phyloP scores from a whole-genome alignment of 108 stramenopile species.

The Cafeteria roenbergensis region DNA sequence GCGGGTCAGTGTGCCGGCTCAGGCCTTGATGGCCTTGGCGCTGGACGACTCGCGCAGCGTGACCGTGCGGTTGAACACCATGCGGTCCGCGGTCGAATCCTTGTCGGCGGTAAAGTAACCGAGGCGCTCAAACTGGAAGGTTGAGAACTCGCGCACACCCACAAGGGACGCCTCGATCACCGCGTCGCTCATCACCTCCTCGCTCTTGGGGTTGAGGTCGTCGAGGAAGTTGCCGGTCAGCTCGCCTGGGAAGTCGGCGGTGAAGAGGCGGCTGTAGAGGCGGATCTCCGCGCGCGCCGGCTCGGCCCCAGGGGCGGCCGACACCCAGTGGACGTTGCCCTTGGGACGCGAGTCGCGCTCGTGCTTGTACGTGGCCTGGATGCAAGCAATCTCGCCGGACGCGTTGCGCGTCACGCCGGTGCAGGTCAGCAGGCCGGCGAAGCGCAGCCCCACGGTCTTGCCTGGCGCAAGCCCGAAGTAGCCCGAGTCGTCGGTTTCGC shows the following conservation, averaged over 20 bases:
- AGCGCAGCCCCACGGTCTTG: constrained; percentile 80
- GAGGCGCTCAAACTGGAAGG: constrained; percentile 81
- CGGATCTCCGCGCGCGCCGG: constrained; percentile 40
- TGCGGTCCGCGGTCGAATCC: constrained; percentile 58
- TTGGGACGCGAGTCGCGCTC: constrained; percentile 57
- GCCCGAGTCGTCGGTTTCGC: constrained; percentile 54
- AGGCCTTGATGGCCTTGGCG: constrained; percentile 2
- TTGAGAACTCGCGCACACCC: constrained; percentile 33
- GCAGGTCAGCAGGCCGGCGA: constrained; percentile 64
- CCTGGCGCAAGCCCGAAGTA: constrained; percentile 78
- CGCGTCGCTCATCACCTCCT: constrained; percentile 55
- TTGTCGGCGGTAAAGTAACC: constrained; percentile 91
- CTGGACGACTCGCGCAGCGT: constrained; percentile 57
- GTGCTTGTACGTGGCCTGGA: constrained; percentile 55
- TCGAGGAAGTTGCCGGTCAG: constrained; percentile 64
- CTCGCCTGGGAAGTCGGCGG: constrained; percentile 49
- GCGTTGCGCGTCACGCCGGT: constrained; percentile 36
- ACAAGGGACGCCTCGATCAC: constrained; percentile 61
- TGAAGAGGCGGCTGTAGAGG: constrained; percentile 82
- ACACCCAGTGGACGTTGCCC: constrained; percentile 24
- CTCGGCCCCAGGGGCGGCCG: neutral
- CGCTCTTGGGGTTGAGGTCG: constrained; percentile 69
- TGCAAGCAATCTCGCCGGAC: constrained; percentile 48
- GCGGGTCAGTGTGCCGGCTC: too few species aligned
- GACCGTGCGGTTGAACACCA: constrained; percentile 89